Percentiles rank a stretch among this genome's conserved stretches.
These are phyloP conservation scores for Thelephora ganbajun DNA, from an alignment of 768 basidiomycete species.

Conservation along the genomic window DNA sequence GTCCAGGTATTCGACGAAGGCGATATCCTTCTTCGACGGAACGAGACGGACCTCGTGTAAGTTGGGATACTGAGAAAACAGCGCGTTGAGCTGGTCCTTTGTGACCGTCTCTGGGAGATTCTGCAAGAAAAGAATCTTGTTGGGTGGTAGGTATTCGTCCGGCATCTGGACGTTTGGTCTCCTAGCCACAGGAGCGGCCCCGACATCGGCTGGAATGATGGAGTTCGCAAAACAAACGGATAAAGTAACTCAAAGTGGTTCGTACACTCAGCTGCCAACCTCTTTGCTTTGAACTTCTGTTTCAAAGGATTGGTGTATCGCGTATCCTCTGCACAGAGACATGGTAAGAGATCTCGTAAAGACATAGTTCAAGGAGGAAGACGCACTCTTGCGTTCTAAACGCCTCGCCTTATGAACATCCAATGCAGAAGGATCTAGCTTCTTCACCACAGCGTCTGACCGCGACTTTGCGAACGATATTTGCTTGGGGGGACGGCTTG, in stretches of 20 bases:
- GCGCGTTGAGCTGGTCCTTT: conserved; percentile 78
- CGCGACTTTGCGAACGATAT: conserved; percentile 83
- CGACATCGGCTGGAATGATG: conserved; percentile 39
- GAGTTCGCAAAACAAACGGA: conserved; percentile 4
- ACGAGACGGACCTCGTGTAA: conserved; percentile 97
- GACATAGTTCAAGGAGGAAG: conserved; percentile 1
- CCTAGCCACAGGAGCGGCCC: conserved; percentile 52
- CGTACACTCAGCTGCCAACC: conserved; percentile 67
- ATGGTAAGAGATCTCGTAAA: not conserved
- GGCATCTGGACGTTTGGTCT: conserved; percentile 91
- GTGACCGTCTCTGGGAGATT: conserved; percentile 89
- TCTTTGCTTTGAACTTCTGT: conserved; percentile 70
- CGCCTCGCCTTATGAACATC: conserved; percentile 67
- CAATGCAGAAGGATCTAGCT: conserved; percentile 46
- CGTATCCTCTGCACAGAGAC: conserved; percentile 41
- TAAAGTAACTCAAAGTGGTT: not conserved
- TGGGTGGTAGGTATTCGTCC: conserved; percentile 98
- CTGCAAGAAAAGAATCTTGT: conserved; percentile 97
- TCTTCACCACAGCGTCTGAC: conserved; percentile 84
- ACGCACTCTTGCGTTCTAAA: conserved; percentile 75
- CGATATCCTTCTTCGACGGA: conserved; percentile 93
- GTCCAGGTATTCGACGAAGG: conserved; percentile 96
- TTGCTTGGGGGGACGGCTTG: conserved; percentile 42
- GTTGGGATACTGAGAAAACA: conserved; percentile 96
- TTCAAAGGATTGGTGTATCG: conserved; percentile 86